These are phyloP conservation scores for Thelonectria blattea DNA, from an alignment of 2,329 filamentous ascomycete species.

Conservation along the genomic window DNA sequence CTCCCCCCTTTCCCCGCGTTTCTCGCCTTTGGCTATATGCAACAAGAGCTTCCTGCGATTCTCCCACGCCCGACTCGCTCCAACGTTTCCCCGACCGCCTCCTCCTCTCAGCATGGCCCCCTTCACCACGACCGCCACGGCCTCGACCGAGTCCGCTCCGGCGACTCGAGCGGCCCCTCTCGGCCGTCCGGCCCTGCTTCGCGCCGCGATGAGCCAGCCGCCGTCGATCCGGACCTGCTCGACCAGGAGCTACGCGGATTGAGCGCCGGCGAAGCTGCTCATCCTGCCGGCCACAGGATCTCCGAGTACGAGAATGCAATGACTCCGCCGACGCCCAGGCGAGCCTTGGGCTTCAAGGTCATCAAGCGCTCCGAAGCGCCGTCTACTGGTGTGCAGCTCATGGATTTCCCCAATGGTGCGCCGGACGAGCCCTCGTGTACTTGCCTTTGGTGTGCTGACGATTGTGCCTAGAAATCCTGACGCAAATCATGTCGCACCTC, in stretches of 20 bases:
- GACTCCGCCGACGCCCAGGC: slow-evolving; percentile 53
- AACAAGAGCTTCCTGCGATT: slow-evolving; percentile 60
- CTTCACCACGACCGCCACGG: slow-evolving; percentile 50
- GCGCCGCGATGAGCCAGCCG: slow-evolving; percentile 38
- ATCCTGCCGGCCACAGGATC: slow-evolving; percentile 58
- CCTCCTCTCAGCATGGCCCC: slow-evolving; percentile 64
- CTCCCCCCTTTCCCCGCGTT: slow-evolving; percentile 40
- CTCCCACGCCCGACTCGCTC: slow-evolving; percentile 49
- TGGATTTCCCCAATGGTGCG: slow-evolving; percentile 82
- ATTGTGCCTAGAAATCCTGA: slow-evolving; percentile 76
- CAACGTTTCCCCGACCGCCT: slow-evolving; percentile 43
- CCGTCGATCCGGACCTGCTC: slow-evolving; percentile 51
- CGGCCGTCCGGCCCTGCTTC: slow-evolving; percentile 42
- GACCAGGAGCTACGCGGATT: slow-evolving; percentile 59
- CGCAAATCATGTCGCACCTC: slow-evolving; percentile 88
- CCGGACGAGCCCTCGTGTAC: slow-evolving; percentile 6
- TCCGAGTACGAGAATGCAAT: slow-evolving; percentile 67
- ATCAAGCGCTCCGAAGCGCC: slow-evolving; percentile 52
- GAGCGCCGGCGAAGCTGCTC: slow-evolving; percentile 48
- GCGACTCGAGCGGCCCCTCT: slow-evolving; percentile 46
- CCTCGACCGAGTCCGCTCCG: slow-evolving; percentile 41
- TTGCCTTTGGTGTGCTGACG: slow-evolving; percentile 24
- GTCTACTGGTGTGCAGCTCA: slow-evolving; percentile 51
- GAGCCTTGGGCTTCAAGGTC: slow-evolving; percentile 62
- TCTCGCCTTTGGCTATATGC: slow-evolving; percentile 65